Percentiles rank a stretch among this genome's conserved stretches.
phyloP scores from a whole-genome alignment of 805 yeast species.

The Starmerella riodocensis region DNA sequence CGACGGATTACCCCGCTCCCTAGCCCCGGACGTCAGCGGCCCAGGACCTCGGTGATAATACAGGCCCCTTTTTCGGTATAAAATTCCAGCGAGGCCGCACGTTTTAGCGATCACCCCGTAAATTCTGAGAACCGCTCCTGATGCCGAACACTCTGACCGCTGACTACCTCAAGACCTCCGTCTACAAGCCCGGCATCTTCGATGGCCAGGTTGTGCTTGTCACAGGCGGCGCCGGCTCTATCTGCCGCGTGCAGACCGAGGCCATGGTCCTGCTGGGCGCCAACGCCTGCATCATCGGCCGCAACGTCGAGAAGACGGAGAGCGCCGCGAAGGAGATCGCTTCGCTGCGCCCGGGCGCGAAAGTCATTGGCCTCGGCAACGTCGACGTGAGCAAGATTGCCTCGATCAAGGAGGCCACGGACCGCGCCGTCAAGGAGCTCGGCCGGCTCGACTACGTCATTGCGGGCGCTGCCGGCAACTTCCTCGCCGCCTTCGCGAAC shows the following conservation, averaged over 20 bases:
- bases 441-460: constrained; percentile 79
- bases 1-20: too few relatives aligned
- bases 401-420: constrained; percentile 50
- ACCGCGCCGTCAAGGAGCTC: constrained; percentile 46
- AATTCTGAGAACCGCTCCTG: not conserved
- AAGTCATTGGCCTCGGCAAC: constrained; percentile 56
- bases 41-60: too few relatives aligned
- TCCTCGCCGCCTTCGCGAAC: constrained; percentile 63
- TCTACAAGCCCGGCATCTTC: constrained; percentile 49
- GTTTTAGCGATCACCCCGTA: too few relatives aligned
- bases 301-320: constrained; percentile 54
- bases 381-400: constrained; percentile 67
- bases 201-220: constrained; percentile 76
- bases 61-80: too few relatives aligned
- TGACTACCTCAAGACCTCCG: constrained; percentile 21
- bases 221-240: constrained; percentile 96
- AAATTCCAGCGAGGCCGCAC: too few relatives aligned
- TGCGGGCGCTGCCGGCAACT: constrained; percentile 96
- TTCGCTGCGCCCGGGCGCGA: constrained; percentile 43
- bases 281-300: constrained; percentile 72
- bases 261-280: constrained; percentile 78
- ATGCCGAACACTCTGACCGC: constrained; percentile 24
- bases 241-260: constrained; percentile 79
- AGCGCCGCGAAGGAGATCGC: constrained; percentile 54
- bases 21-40: too few relatives aligned